Evolutionary conservation across 441 rosid species (phyloP).

Genomic region (Pelargonium fulgidum): DNA sequence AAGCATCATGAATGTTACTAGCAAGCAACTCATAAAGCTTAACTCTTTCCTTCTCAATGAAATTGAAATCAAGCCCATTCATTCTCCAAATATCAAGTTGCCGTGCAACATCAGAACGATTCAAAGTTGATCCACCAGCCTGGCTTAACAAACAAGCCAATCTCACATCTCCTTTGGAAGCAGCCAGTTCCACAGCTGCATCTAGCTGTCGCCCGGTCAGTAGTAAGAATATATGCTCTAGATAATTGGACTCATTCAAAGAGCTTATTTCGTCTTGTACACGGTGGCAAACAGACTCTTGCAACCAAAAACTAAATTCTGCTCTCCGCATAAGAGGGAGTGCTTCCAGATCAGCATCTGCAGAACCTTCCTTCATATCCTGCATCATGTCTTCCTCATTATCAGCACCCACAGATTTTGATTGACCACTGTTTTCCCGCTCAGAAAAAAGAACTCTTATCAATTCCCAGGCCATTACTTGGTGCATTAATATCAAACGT

Average conservation of each 20-base stretch:
- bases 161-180: slow-evolving; percentile 88
- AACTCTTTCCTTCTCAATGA: slow-evolving; percentile 73
- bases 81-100: slow-evolving; percentile 86
- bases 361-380: slow-evolving; percentile 61
- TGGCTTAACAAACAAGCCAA: slow-evolving; percentile 93
- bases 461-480: slow-evolving; percentile 95
- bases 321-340: slow-evolving; percentile 89
- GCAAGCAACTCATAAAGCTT: slow-evolving; percentile 88
- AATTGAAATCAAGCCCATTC: slow-evolving; percentile 83
- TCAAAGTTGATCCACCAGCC: slow-evolving; percentile 82
- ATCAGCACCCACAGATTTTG: slow-evolving; percentile 56
- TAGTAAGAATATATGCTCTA: slow-evolving; percentile 70
- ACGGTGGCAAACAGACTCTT: slow-evolving; percentile 84
- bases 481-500: slow-evolving; percentile 74
- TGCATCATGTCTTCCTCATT: slow-evolving; percentile 91
- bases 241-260: slow-evolving; percentile 63
- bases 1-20: slow-evolving; percentile 69
- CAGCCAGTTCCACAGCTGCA: slow-evolving; percentile 83
- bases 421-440: slow-evolving; percentile 50
- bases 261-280: slow-evolving; percentile 85
- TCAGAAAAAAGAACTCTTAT: slow-evolving; percentile 85
- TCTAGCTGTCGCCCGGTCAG: slow-evolving; percentile 83
- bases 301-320: slow-evolving; percentile 88
- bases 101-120: slow-evolving; percentile 56
- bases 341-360: slow-evolving; percentile 64